Conservation (phyloP, 1,284 basidiomycete genomes). For the Ceratobasidium papillatum region DNA sequence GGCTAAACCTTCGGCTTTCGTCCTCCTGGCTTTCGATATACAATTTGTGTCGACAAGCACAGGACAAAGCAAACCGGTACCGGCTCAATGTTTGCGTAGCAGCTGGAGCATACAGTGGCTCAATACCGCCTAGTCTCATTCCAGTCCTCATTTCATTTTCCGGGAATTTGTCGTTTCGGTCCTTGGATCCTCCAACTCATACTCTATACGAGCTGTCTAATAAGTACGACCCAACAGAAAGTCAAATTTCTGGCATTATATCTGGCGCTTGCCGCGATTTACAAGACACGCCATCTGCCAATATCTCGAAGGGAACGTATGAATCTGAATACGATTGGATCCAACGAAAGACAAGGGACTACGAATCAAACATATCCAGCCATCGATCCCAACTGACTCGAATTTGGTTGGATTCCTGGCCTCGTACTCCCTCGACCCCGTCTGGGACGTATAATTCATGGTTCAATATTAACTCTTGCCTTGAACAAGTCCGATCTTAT, state of each 20-base stretch:
- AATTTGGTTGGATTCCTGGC: background rate
- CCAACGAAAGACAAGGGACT: background rate
- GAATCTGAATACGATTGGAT: background rate
- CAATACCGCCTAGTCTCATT: background rate
- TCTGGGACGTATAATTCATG: background rate
- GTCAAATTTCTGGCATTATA: background rate
- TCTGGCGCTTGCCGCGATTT: background rate
- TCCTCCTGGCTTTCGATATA: slow-evolving; percentile 5
- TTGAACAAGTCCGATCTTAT: background rate
- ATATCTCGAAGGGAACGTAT: background rate
- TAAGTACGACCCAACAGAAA: background rate
- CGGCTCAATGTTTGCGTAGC: background rate
- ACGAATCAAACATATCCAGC: background rate
- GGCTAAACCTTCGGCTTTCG: background rate
- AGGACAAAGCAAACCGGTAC: background rate
- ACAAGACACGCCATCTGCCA: background rate
- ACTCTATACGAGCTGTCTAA: background rate
- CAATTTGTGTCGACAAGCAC: background rate
- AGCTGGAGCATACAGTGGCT: background rate
- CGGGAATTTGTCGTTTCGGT: background rate
- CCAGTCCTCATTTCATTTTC: slow-evolving; percentile 31
- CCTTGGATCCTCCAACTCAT: slow-evolving; percentile 12
- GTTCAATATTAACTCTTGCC: background rate
- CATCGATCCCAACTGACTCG: background rate
- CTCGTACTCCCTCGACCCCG: slow-evolving; percentile 16